Base-by-base conservation (phyloP, 148 eudicot species). In the Rhododendron mucronatum region DNA sequence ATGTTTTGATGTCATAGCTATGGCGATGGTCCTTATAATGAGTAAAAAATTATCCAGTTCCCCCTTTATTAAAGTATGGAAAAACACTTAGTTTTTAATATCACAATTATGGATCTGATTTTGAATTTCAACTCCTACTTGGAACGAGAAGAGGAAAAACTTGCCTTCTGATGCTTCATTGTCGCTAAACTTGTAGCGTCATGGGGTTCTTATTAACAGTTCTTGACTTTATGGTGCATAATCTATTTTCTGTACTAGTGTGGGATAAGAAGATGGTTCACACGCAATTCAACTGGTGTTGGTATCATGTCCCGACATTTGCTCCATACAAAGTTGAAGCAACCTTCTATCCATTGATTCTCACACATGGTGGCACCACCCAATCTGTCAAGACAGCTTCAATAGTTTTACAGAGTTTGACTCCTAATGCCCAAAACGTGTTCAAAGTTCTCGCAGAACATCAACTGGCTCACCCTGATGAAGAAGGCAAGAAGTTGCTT, bases 251-350 rank as follows among this genome's bases (percentile, higher is more conserved):
- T 37, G 47, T 90, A 69, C 74, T 87, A 96, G 99, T 96, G 86
- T 96, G 99, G 99, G 98, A 96, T 87, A 96, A 96, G 85, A 96
- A 96, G 94, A 96, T 96, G 99, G 98, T 93, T 82, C 97, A 94
- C 87, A 91, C 94, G 35, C 98, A 95, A 85, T 96, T 95, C 89
- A 94, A 96, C 86, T 96, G 99, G 99, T 92, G 91, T 86, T 94
- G 96, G 91, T 88, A 90, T 88, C 99, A 96, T 81, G 96, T 96
- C 86, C 98, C 98, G 21, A 96, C 99, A 23, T 96, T 92, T 89
- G 94, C 94, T 86, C 96, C 98, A 7, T 96, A 94, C 92, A 94
- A 92, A 89, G 89, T 93, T 67, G 98, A 96, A 91, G 94, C 92
- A 74, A 90, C 84, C 78, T 96, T 96, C 86, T 88, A 82, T 76